Conservation (phyloP, 2,329 filamentous ascomycete species). For the Cryoendolithus antarcticus region DNA sequence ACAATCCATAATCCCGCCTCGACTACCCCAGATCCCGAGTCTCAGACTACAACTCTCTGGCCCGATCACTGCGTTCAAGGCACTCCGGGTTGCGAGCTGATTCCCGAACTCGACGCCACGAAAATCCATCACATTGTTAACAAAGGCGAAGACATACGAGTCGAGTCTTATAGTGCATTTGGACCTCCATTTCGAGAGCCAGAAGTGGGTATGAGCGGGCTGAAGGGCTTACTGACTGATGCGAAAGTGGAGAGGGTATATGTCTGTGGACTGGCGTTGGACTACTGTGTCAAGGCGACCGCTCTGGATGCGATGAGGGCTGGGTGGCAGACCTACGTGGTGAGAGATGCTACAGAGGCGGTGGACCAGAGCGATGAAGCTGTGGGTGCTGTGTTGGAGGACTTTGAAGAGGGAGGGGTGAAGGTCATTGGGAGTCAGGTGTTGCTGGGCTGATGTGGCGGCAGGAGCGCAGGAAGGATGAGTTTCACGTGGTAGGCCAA, state of each 20-base stretch:
- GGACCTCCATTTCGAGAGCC: conserved; percentile 62
- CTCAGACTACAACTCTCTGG: conserved; percentile 51
- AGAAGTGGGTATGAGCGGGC: conserved; percentile 45
- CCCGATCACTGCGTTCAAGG: conserved; percentile 76
- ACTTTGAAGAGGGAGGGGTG: conserved; percentile 49
- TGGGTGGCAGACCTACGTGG: conserved; percentile 64
- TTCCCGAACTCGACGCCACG: conserved; percentile 53
- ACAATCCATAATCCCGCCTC: conserved; percentile 52
- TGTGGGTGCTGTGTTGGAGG: conserved; percentile 32
- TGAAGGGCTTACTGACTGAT: conserved; percentile 46
- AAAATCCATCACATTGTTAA: conserved; percentile 56
- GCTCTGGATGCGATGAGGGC: conserved; percentile 64
- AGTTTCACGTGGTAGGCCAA: too few relatives aligned
- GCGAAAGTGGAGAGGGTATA: conserved; percentile 63
- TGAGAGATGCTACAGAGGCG: conserved; percentile 65
- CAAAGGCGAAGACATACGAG: conserved; percentile 61
- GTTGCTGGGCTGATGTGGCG: too few relatives aligned
- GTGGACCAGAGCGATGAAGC: conserved; percentile 54
- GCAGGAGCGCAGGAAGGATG: too few relatives aligned
- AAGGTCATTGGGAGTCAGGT: conserved; percentile 36
- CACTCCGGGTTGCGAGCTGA: conserved; percentile 58
- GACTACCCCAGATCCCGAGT: conserved; percentile 43
- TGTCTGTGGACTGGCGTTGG: conserved; percentile 72
- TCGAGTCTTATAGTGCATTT: conserved; percentile 95
- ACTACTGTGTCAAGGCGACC: conserved; percentile 78